These are phyloP conservation scores for Didymella pomorum DNA, from an alignment of 2,329 filamentous ascomycete species.

Conservation along the genomic window DNA sequence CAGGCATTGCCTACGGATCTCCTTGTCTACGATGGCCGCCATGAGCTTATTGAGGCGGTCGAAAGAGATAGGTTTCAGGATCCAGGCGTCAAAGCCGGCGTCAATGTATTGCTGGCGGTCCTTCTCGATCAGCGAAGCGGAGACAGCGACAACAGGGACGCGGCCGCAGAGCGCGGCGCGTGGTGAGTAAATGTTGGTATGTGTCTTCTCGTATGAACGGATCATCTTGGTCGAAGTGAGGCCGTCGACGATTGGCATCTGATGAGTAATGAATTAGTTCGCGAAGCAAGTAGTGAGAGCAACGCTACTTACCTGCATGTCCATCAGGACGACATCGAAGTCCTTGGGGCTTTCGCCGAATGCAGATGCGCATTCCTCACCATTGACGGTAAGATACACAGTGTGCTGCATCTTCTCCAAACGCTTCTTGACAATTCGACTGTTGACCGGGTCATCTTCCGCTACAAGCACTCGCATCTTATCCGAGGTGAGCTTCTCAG, in stretches of 20 bases:
- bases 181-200: slow-evolving; percentile 63
- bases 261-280: slow-evolving; percentile 11
- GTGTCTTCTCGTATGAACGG: slow-evolving; percentile 70
- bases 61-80: slow-evolving; percentile 87
- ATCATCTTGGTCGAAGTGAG: slow-evolving; percentile 85
- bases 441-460: slow-evolving; percentile 89
- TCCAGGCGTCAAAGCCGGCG: slow-evolving; percentile 89
- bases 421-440: slow-evolving; percentile 80
- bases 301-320: slow-evolving; percentile 77
- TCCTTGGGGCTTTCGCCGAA: slow-evolving; percentile 69
- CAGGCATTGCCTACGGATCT: slow-evolving; percentile 66
- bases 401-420: slow-evolving; percentile 78
- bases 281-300: background rate
- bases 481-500: slow-evolving; percentile 42
- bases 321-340: slow-evolving; percentile 88
- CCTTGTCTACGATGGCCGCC: slow-evolving; percentile 70
- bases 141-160: slow-evolving; percentile 85
- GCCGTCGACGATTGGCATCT: slow-evolving; percentile 95
- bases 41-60: slow-evolving; percentile 74
- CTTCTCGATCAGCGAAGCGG: slow-evolving; percentile 78
- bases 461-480: slow-evolving; percentile 76
- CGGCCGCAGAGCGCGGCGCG: slow-evolving; percentile 69
- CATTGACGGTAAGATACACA: slow-evolving; percentile 78
- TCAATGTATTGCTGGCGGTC: slow-evolving; percentile 74
- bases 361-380: slow-evolving; percentile 79